Base-by-base conservation (phyloP, 305 asterid species). In the Solanum chacoense region DNA sequence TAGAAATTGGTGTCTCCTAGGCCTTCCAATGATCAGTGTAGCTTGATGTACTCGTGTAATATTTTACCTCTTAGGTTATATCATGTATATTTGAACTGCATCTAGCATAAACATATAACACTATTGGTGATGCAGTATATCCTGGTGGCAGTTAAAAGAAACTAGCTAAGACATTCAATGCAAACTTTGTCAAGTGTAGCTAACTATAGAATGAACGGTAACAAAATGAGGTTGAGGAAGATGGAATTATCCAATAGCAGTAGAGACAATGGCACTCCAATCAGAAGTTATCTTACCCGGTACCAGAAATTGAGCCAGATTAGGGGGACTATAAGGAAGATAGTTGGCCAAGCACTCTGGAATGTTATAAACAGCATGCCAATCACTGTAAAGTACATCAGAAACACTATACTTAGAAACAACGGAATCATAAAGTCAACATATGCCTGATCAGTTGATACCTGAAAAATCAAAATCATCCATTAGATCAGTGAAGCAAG, bases 271-370 rank as follows among this genome's bases (percentile, higher is more conserved):
- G 6, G 78, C 42, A 50, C 32, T 38, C 26, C 18, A 55, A 22
- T 31, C 10, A 72, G 31, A 73, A 88, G 22, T 77, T 85, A 11
- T 14, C 36, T 40, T 91, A 96, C 98, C 97, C 93, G 95, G 86
- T 95, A 96, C 97, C 95, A 96, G 59, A 92, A 75, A 87, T 96
- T 96, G 24, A 96, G 91, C 97, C 95, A 96, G 42, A 85, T 59
- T 32, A 96, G 91, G 35, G 98, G 98, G 87, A 96, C 76, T 35
- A 95, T 55, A 32, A 94, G 88, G 90, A 96, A 88, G 35, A 92
- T 38, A 3, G 94, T 92, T 4, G 98, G 98, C 98, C 98, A 95
- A 88, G 98, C 93, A 84, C 91, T 91, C 89, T 94, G 96, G 35
- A 93, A 92, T 8, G 91, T 93, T 28, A 95, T 89, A 45, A 95